Evolutionary conservation across 163 green algal species (phyloP).

Genomic region (Coccomyxa subellipsoidea): DNA sequence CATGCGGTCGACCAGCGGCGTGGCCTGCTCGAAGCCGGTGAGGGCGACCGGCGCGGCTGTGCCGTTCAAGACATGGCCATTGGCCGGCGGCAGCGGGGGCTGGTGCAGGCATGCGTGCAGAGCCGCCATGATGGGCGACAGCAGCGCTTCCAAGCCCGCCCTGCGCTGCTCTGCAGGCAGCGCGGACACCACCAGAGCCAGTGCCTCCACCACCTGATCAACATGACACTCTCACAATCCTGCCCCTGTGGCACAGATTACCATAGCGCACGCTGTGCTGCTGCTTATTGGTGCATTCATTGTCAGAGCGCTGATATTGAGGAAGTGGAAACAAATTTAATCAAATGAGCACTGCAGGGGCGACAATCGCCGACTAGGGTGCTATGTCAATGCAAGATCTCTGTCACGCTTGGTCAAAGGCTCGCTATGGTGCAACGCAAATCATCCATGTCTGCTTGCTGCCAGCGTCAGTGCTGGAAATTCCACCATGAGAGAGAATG

Average conservation of each 20-base stretch:
- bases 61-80: not conserved
- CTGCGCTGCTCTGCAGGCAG: constrained; percentile 30
- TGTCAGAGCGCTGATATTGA: too few species aligned
- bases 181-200: constrained; percentile 34
- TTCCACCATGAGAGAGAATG: too few species aligned
- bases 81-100: not conserved
- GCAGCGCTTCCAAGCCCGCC: constrained; percentile 39
- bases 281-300: too few species aligned
- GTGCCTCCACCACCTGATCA: constrained; percentile 49
- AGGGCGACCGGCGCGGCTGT: constrained; percentile 6
- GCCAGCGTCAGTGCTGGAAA: too few species aligned
- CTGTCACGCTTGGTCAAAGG: too few species aligned
- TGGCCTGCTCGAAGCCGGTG: constrained; percentile 6
- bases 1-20: constrained; percentile 63
- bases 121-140: constrained; percentile 39
- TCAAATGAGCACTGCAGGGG: too few species aligned
- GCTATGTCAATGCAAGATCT: too few species aligned
- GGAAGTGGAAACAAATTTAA: too few species aligned
- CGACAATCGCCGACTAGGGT: too few species aligned
- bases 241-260: not conserved
- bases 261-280: too few species aligned
- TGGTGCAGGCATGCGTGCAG: constrained; percentile 37
- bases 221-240: not conserved
- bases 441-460: too few species aligned
- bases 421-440: too few species aligned